phyloP scores from a whole-genome alignment of 169 alveolate species.

The Fabrea salina region DNA sequence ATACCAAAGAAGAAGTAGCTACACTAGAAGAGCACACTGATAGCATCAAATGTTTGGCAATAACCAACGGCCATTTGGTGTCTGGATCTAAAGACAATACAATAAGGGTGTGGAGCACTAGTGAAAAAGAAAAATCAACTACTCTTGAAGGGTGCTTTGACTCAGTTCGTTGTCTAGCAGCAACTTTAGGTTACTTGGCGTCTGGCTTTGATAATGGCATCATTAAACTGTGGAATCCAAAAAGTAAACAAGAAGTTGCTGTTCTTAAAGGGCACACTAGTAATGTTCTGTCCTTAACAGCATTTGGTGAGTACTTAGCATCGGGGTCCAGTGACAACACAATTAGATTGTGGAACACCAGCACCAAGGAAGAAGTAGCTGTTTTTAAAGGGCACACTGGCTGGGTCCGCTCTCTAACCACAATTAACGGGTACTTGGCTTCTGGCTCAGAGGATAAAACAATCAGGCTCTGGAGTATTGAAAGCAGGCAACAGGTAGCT shows the following conservation, averaged over 20 bases:
- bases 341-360: neutral
- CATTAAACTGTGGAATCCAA: neutral
- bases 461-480: slow-evolving; percentile 13
- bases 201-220: neutral
- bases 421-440: neutral
- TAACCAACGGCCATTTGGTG: neutral
- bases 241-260: neutral
- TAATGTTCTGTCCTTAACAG: neutral
- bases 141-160: no score
- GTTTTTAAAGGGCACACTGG: slow-evolving; percentile 22
- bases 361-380: neutral
- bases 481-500: neutral
- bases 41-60: neutral
- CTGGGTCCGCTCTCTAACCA: neutral
- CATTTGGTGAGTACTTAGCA: neutral
- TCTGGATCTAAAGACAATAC: slow-evolving; percentile 23
- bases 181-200: neutral
- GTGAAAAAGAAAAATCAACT: neutral
- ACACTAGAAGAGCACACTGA: slow-evolving; percentile 4
- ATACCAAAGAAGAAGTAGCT: neutral
- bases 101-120: neutral
- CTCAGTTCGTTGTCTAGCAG: neutral
- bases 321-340: neutral
- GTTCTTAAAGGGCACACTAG: neutral
- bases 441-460: slow-evolving; percentile 19